Conservation (phyloP, 176 grass and related monocot species). For the Cocos nucifera region DNA sequence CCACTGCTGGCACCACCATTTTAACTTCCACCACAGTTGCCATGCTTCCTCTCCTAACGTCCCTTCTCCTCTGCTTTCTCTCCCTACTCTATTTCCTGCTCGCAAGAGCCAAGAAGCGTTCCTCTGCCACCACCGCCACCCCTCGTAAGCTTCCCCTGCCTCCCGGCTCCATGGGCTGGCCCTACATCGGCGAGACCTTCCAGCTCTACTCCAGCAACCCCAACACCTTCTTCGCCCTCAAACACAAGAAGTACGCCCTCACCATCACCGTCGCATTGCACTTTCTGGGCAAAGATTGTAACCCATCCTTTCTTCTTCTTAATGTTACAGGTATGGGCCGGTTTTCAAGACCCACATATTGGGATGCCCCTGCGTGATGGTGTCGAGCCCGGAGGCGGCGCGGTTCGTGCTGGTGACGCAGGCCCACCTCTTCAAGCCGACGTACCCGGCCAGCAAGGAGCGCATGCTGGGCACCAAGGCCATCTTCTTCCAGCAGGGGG, state of each 20-base stretch:
- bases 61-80: neutral
- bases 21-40: no score
- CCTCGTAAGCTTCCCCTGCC: conserved; percentile 40
- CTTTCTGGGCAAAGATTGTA: no score
- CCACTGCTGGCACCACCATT: no score
- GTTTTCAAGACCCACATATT: conserved; percentile 97
- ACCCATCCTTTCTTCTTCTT: no score
- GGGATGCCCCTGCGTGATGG: conserved; percentile 92
- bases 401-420: conserved; percentile 82
- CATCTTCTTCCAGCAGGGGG: conserved; percentile 97
- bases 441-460: conserved; percentile 97
- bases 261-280: no score
- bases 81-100: neutral
- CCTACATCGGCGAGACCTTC: conserved; percentile 85
- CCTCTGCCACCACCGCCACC: neutral
- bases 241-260: conserved; percentile 34
- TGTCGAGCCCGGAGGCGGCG: conserved; percentile 94
- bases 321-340: conserved; percentile 31
- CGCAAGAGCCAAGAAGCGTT: no score
- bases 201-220: conserved; percentile 87
- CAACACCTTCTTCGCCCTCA: conserved; percentile 69
- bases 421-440: conserved; percentile 97
- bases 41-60: neutral
- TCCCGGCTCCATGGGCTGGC: conserved; percentile 88
- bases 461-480: conserved; percentile 82